Base-by-base conservation (phyloP, 2,329 filamentous ascomycete genomes). In the Acrodontium crateriforme region DNA sequence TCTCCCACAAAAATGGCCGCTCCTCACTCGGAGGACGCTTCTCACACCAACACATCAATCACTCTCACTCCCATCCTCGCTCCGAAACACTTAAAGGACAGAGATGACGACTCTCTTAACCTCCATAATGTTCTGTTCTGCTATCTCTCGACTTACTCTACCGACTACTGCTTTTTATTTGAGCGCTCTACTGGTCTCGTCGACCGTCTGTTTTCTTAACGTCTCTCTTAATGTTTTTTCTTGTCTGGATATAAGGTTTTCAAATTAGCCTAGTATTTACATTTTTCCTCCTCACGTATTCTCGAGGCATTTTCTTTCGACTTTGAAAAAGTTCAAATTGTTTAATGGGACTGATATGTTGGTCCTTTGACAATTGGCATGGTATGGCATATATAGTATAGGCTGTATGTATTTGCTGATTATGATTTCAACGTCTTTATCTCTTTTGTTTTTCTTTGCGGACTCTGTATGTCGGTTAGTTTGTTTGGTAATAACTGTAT, bases 1-100 rank as follows among this genome's bases (percentile, higher is more conserved):
- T 66, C 18, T 49, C 47, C 23, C 37, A 39, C 19, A 36, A 32
- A 11, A 37, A 37, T 11, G 26, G 33, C 13, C 20, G 20, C n/a
- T 12, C n/a, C 20, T 22, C 20, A 12, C 20, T n/a, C 20, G 20
- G 4, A n/a, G 20, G 20, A n/a, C 8, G 20, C n/a, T 5, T 10
- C 10, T 8, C 20, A 22, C 8, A 22, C 20, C 5, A 10, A 22
- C 20, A 12, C 20, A 10, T n/a, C 10, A 10, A 22, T 22, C 20
- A 22, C 20, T 12, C 13, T 8, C 20, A 22, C 13, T 22, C 20
- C 4, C 20, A 22, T 22, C 20, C 10, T n/a, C 13, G 20, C n/a
- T 5, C 11, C n/a, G n/a, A n/a, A n/a, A n/a, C n/a, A n/a, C n/a
- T n/a, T n/a, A n/a, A n/a, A n/a, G n/a, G n/a, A n/a, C n/a, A n/a